Evolutionary conservation across 805 yeast genomes (phyloP), one percentile per base, ranked within the genome.

Genomic region (Metschnikowia rubicola): DNA sequence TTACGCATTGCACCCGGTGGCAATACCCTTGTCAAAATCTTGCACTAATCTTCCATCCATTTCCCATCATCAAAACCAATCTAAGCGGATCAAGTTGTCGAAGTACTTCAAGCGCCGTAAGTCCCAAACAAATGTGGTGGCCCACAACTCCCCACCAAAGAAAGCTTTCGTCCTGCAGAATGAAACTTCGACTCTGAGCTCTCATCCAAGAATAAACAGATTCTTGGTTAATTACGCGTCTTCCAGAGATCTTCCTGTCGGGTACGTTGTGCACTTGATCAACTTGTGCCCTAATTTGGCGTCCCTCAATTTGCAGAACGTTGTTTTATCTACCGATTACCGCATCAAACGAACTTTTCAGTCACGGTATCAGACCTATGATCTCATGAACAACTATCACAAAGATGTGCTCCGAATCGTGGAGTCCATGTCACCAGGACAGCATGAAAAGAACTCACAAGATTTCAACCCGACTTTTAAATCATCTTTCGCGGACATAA

Each of bases 231-330:
- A 79, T 61, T 86, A 85, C 63, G 74, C 88, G 3, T 71, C 77
- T 17, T 75, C 84, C n/a, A 80, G 77, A 54, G 97, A 89, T 61
- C 61, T 89, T 7, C 97, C 97, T 1, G 67, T 84, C 29, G 97
- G 96, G 0, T 80, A 81, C 52, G 58, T 90, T 9, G 59, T 89
- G 11, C 95, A 87, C 61, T 58, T 88, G 33, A 59, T 89, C 34
- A 75, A 75, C n/a, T 67, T 79, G 31, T 90, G 96, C 59, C 80
- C 80, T 11, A 83, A 85, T 54, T 56, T 89, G 33, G 65, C 60
- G 12, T 56, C 66, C 3, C 55, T 89, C 21, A 74, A 89, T 56
- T 62, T 89, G n/a, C 81, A 81, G 5, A 75, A 77, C 40, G 55
- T 88, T 8, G 76, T 86, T 1, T 66, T 88, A 9, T 83, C 88